Evolutionary conservation across 106 monocot genomes (phyloP), one percentile per base, ranked within the genome.

Genomic region (Agapanthus africanus): DNA sequence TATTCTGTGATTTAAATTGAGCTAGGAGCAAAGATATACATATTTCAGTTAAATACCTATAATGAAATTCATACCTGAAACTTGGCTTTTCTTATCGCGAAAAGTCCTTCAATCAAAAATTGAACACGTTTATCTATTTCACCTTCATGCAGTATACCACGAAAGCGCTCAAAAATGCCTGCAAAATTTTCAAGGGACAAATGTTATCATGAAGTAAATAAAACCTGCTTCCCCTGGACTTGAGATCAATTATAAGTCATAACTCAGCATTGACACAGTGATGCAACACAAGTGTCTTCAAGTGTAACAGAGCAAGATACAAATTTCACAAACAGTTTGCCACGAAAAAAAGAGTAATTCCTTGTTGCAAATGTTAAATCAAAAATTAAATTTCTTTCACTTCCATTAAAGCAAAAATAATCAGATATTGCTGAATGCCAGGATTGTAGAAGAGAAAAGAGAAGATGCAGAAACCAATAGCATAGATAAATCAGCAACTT

Each of bases 111-210:
- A 61, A 91, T 97, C 61, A 91, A 65, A 66, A 91, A 97, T 37
- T 88, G 95, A 33, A 97, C 95, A 34, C 95, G 77, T 40, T 97
- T 91, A 69, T 97, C 95, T 37, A 97, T 88, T 80, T 97, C 86
- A 63, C 88, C 95, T 79, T 97, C 95, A 66, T 97, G 95, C 65
- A 97, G 85, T 34, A 97, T 97, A 35, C 91, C 91, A 51, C 95
- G 88, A 69, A 95, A 95, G 18, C 91, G 78, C 74, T 95, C 95
- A 86, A 91, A 95, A 61, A 95, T 88, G 77, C 88, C 94, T 95
- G 71, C 37, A 65, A 25, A 66, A 25, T 34, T 51, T 46, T 33
- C 25, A 47, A 7, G 3, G n/a, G n/a, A n/a, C n/a, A n/a, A n/a
- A n/a, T n/a, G n/a, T n/a, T n/a, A n/a, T n/a, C n/a, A n/a, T n/a